phyloP scores from a whole-genome alignment of 1,284 basidiomycete genomes.

The Leccinum fuscescens region DNA sequence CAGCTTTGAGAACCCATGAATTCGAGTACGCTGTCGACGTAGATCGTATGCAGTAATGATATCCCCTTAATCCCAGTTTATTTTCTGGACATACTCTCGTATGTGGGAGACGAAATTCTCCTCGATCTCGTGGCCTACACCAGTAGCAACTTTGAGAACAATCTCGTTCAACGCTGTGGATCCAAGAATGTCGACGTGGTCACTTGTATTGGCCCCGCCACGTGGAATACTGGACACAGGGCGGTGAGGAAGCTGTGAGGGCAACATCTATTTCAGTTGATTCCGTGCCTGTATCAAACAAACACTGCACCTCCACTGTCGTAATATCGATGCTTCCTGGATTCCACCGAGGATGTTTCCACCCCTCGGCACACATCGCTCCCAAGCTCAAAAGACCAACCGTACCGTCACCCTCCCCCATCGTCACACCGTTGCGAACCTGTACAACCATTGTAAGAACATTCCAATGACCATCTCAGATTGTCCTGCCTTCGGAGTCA shows the following conservation, averaged over 20 bases:
- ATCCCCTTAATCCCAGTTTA: constrained; percentile 69
- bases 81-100: constrained; percentile 68
- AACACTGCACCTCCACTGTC: constrained; percentile 73
- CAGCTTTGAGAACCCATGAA: constrained; percentile 3
- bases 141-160: constrained; percentile 86
- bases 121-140: constrained; percentile 66
- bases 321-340: constrained; percentile 85
- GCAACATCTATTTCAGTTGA: constrained; percentile 10
- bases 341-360: constrained; percentile 91
- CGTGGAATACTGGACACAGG: constrained; percentile 77
- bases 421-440: constrained; percentile 80
- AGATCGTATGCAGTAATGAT: constrained; percentile 8
- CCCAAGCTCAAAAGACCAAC: constrained; percentile 88
- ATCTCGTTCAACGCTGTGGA: constrained; percentile 86
- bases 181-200: constrained; percentile 94
- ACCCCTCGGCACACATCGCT: constrained; percentile 94
- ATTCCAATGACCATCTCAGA: neutral
- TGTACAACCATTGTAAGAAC: constrained; percentile 23
- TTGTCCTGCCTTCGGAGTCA: constrained; percentile 54
- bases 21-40: constrained; percentile 1
- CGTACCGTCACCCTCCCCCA: constrained; percentile 96
- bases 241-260: constrained; percentile 74
- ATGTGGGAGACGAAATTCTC: constrained; percentile 82
- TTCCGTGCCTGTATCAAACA: constrained; percentile 1
- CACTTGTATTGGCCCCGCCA: constrained; percentile 88